A percentile compares a stretch with the other conserved stretches of the same genome.
phyloP scores from a whole-genome alignment of 1,284 basidiomycete species.

The Ganoderma multipileum region DNA sequence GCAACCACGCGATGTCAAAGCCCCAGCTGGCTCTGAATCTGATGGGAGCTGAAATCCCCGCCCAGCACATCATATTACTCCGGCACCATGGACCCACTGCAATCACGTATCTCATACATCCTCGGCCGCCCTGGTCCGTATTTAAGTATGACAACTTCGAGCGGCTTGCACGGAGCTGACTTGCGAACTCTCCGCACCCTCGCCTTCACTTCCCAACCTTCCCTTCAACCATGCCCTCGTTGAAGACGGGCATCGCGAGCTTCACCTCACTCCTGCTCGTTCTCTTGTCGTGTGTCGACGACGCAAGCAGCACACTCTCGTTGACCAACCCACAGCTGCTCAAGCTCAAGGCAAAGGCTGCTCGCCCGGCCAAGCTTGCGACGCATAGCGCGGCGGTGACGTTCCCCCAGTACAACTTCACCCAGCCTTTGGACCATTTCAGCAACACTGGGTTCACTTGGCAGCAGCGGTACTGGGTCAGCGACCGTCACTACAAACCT shows the following conservation, averaged over 20 bases:
- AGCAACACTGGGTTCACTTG: slow-evolving; percentile 60
- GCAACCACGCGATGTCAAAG: too few species aligned
- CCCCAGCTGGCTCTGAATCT: too few species aligned
- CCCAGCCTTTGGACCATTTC: slow-evolving; percentile 88
- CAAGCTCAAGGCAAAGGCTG: slow-evolving; percentile 16
- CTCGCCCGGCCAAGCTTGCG: slow-evolving; percentile 3
- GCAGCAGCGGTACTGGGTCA: slow-evolving; percentile 88
- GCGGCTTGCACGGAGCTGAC: neutral
- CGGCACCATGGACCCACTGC: neutral
- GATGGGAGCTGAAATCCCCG: too few species aligned
- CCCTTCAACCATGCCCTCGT: neutral
- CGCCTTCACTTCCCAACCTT: too few species aligned
- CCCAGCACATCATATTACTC: neutral
- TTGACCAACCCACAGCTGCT: slow-evolving; percentile 21
- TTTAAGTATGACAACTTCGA: neutral
- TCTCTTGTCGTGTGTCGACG: slow-evolving; percentile 2
- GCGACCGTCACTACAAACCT: slow-evolving; percentile 81
- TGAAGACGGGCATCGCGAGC: neutral
- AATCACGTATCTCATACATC: neutral
- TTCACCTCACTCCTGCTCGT: slow-evolving; percentile 3
- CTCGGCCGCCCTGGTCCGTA: neutral
- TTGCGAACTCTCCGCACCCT: neutral
- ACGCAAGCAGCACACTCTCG: neutral
- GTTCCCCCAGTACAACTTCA: slow-evolving; percentile 73
- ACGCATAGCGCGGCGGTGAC: slow-evolving; percentile 13